Evolutionary conservation across 2,329 filamentous ascomycete species (phyloP).

Genomic region (Penicillium sp.): DNA sequence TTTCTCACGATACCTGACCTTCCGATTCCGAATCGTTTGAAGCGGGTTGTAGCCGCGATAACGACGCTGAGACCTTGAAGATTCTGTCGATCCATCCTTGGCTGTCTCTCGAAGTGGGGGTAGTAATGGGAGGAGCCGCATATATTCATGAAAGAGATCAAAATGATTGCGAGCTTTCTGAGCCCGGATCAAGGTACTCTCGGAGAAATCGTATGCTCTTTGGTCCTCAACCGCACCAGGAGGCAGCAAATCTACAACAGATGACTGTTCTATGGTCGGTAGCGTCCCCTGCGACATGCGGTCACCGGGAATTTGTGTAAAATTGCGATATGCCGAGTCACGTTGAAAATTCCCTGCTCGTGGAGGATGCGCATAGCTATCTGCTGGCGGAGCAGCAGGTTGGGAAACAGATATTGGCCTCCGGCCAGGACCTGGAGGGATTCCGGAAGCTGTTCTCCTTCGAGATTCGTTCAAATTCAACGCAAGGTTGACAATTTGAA

Average conservation of each 20-base stretch:
- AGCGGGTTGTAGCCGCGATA: conserved; percentile 83
- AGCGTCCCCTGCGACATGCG: conserved; percentile 16
- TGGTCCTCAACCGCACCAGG: conserved; percentile 31
- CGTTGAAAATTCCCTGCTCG: conserved; percentile 16
- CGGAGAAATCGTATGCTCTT: conserved; percentile 61
- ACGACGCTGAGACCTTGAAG: conserved; percentile 31
- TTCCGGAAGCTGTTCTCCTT: conserved; percentile 62
- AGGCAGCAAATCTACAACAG: conserved; percentile 32
- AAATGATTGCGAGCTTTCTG: conserved; percentile 84
- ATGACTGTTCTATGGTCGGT: conserved; percentile 16
- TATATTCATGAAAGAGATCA: conserved; percentile 82
- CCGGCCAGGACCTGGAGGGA: conserved; percentile 52
- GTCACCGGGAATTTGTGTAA: conserved; percentile 29
- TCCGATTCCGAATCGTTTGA: conserved; percentile 88
- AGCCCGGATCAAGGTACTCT: conserved; percentile 76
- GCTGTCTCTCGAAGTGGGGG: conserved; percentile 61
- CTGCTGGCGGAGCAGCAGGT: conserved; percentile 20
- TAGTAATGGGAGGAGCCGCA: conserved; percentile 74
- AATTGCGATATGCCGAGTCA: conserved; percentile 17
- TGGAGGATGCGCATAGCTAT: conserved; percentile 20
- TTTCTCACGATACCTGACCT: conserved; percentile 76
- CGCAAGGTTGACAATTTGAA: conserved; percentile 91
- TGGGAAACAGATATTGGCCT: conserved; percentile 32
- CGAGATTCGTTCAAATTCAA: conserved; percentile 79
- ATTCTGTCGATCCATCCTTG: conserved; percentile 11